phyloP scores from a whole-genome alignment of 1,139 yeast species.

The Pichia sp. region DNA sequence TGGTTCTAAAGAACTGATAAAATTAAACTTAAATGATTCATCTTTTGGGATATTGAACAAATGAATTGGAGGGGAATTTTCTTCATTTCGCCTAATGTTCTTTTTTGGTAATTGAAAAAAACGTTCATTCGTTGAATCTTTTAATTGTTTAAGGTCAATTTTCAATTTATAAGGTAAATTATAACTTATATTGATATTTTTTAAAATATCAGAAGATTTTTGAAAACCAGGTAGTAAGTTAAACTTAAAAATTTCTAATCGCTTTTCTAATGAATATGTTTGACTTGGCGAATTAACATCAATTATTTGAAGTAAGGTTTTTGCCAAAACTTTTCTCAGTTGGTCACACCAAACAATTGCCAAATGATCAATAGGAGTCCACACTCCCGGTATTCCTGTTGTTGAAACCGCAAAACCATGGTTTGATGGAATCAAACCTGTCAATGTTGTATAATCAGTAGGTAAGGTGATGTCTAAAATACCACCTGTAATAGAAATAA shows the following conservation, averaged over 20 bases:
- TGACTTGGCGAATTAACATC: constrained; percentile 40
- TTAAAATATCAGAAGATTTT: constrained; percentile 5
- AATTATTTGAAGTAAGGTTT: constrained; percentile 52
- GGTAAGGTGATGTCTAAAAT: constrained; percentile 75
- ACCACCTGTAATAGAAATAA: constrained; percentile 90
- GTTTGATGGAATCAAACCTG: constrained; percentile 59
- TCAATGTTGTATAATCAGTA: constrained; percentile 83
- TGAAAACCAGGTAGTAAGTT: constrained; percentile 51
- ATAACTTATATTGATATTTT: constrained; percentile 28
- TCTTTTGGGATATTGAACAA: constrained; percentile 30
- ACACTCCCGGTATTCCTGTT: constrained; percentile 81
- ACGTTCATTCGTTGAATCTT: constrained; percentile 28
- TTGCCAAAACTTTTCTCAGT: constrained; percentile 58
- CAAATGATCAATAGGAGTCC: constrained; percentile 93
- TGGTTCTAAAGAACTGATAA: constrained; percentile 28
- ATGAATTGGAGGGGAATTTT: constrained; percentile 28
- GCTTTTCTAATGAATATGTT: constrained; percentile 43
- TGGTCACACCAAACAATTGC: constrained; percentile 98
- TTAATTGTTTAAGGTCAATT: constrained; percentile 31
- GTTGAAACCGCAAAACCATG: constrained; percentile 84
- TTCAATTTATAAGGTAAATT: constrained; percentile 28
- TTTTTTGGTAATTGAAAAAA: constrained; percentile 24
- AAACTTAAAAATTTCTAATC: constrained; percentile 54
- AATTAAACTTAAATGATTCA: constrained; percentile 26
- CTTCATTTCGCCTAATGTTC: constrained; percentile 18